Percentiles rank a stretch among this genome's conserved stretches.
phyloP scores from a whole-genome alignment of 495 filamentous ascomycete species.

The Xylaria cubensis region DNA sequence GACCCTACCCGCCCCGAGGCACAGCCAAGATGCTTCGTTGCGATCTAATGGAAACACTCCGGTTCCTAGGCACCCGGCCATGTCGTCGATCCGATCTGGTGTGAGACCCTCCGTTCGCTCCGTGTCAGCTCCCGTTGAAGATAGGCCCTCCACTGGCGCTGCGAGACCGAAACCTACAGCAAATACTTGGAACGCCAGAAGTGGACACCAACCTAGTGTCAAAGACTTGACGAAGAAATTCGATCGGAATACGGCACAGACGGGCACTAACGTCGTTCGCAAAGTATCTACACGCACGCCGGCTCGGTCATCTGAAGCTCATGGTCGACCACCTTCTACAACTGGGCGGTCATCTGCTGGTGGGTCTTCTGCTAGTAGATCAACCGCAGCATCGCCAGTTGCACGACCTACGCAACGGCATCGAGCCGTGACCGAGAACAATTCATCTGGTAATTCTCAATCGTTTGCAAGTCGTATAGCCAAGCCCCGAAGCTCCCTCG shows the following conservation, averaged over 20 bases:
- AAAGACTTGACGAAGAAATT: constrained; percentile 63
- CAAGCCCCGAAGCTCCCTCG: constrained; percentile 50
- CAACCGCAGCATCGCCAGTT: constrained; percentile 31
- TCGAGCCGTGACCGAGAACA: constrained; percentile 50
- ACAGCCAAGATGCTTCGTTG: constrained; percentile 33
- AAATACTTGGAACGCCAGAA: constrained; percentile 34
- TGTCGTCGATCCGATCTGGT: constrained; percentile 36
- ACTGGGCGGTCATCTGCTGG: constrained; percentile 45
- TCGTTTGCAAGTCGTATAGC: constrained; percentile 61
- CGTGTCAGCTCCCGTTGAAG: constrained; percentile 57
- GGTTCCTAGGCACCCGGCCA: constrained; percentile 46
- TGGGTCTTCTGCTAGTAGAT: constrained; percentile 40
- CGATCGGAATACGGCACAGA: constrained; percentile 48
- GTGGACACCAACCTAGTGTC: constrained; percentile 53
- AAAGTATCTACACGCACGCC: constrained; percentile 44
- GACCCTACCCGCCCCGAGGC: constrained; percentile 41
- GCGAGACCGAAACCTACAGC: constrained; percentile 40
- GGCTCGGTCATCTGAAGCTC: constrained; percentile 40
- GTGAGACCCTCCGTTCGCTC: constrained; percentile 49
- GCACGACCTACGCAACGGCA: constrained; percentile 48
- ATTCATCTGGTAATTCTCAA: constrained; percentile 54
- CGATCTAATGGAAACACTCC: constrained; percentile 47
- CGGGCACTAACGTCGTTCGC: constrained; percentile 34
- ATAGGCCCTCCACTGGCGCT: constrained; percentile 38
- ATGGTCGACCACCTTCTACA: constrained; percentile 44